These are phyloP conservation scores for Tylopilus subfusipes DNA, from an alignment of 768 basidiomycete genomes.

Conservation along the genomic window DNA sequence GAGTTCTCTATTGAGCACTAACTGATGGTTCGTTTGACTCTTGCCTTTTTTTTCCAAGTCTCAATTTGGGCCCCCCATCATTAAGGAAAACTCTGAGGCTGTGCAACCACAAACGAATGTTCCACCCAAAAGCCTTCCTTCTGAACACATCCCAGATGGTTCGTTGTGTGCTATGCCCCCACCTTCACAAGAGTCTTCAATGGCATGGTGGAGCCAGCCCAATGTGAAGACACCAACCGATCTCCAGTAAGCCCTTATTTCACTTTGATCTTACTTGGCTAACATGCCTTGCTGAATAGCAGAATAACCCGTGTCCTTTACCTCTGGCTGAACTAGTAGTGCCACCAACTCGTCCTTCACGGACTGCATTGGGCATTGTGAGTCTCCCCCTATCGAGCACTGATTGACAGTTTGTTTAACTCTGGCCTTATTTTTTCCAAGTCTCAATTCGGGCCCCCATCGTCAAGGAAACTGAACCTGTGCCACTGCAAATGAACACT, in stretches of 20 bases:
- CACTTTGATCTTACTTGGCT: no score
- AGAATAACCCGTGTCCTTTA: neutral
- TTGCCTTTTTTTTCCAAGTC: conserved; percentile 25
- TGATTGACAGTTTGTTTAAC: neutral
- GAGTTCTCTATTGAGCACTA: neutral
- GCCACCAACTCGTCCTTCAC: conserved; percentile 11
- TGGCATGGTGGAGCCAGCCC: conserved; percentile 14
- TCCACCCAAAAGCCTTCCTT: conserved; percentile 19
- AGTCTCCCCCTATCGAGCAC: neutral
- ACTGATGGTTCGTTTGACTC: neutral
- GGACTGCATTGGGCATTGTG: conserved; percentile 16
- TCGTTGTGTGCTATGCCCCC: conserved; percentile 28
- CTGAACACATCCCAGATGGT: no score
- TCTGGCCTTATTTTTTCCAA: conserved; percentile 7
- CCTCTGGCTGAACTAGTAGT: conserved; percentile 13
- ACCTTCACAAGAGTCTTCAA: conserved; percentile 30
- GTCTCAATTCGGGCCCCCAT: conserved; percentile 35
- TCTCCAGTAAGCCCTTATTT: no score
- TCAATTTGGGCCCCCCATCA: conserved; percentile 31
- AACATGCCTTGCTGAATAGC: no score
- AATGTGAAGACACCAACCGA: no score
- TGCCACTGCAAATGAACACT: no score
- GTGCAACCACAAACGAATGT: neutral
- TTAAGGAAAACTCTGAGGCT: conserved; percentile 17
- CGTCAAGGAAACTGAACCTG: conserved; percentile 9